Conservation (phyloP, 352 stramenopile species). For the Globisporangium okanoganense region DNA sequence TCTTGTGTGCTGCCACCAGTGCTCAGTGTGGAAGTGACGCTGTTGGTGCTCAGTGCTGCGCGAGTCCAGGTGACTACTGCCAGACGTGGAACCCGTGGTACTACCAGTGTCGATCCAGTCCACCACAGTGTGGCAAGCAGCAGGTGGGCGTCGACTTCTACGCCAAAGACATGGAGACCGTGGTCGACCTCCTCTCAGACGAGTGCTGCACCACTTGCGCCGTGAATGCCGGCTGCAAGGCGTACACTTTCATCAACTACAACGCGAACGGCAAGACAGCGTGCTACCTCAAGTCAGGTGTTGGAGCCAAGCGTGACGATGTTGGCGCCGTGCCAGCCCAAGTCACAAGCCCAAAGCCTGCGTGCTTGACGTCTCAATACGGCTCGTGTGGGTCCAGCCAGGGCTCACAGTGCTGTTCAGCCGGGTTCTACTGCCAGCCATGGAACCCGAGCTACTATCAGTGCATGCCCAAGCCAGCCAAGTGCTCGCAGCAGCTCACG, state of each 20-base stretch:
- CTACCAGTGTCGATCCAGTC: slow-evolving; percentile 21
- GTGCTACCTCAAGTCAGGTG: slow-evolving; percentile 17
- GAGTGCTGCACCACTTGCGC: slow-evolving; percentile 44
- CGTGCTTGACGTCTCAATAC: background rate
- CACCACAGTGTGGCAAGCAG: background rate
- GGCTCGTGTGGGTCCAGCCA: background rate
- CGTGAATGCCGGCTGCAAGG: slow-evolving; percentile 35
- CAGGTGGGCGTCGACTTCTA: background rate
- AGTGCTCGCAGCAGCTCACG: slow-evolving; percentile 17
- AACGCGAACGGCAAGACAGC: slow-evolving; percentile 14
- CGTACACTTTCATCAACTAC: slow-evolving; percentile 48
- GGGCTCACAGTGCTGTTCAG: background rate
- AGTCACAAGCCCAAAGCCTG: background rate
- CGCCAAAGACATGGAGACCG: background rate
- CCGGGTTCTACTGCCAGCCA: background rate
- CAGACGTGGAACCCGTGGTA: too few relatives aligned
- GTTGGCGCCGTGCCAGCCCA: background rate
- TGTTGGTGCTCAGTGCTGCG: background rate
- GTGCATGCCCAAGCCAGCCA: background rate
- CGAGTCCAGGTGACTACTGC: slow-evolving; percentile 11
- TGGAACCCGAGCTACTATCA: too few relatives aligned
- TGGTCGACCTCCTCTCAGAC: background rate
- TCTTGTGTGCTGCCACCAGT: too few relatives aligned
- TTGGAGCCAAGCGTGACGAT: background rate
- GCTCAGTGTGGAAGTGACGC: background rate